Evolutionary conservation across 192 early-diverging fungal species (phyloP).

Genomic region (Coemansia sp.): DNA sequence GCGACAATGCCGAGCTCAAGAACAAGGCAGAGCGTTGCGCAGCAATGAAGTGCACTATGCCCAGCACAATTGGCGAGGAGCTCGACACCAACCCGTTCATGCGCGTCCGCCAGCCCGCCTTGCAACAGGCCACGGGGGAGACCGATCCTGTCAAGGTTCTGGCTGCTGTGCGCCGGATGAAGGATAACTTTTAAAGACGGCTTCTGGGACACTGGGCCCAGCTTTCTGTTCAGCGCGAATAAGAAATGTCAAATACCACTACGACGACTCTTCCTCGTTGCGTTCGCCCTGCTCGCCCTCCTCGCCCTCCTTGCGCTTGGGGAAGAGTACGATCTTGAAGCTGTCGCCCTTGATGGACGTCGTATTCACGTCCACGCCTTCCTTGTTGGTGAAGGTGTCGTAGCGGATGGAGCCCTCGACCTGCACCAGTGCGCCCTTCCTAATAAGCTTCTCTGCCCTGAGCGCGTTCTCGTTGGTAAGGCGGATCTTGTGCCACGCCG

Average conservation of each 20-base stretch:
- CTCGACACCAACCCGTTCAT: constrained; percentile 84
- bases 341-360: constrained; percentile 28
- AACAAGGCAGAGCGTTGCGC: constrained; percentile 62
- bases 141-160: constrained; percentile 70
- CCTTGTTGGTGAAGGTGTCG: constrained; percentile 58
- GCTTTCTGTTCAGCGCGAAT: no score
- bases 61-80: constrained; percentile 88
- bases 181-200: constrained; percentile 70
- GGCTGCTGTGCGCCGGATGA: constrained; percentile 68
- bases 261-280: background rate
- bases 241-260: background rate
- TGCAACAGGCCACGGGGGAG: constrained; percentile 54
- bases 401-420: constrained; percentile 62
- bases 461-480: constrained; percentile 33
- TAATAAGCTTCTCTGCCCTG: constrained; percentile 22
- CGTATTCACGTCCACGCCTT: constrained; percentile 49
- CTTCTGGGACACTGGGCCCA: no score
- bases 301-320: constrained; percentile 24
- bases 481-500: constrained; percentile 62
- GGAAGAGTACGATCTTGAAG: constrained; percentile 24
- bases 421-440: constrained; percentile 61
- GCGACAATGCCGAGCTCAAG: constrained; percentile 61
- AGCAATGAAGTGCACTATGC: constrained; percentile 56
- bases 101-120: constrained; percentile 60
- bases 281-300: constrained; percentile 3